phyloP scores from a whole-genome alignment of 2,329 filamentous ascomycete genomes.

The Talaromyces marneffei region DNA sequence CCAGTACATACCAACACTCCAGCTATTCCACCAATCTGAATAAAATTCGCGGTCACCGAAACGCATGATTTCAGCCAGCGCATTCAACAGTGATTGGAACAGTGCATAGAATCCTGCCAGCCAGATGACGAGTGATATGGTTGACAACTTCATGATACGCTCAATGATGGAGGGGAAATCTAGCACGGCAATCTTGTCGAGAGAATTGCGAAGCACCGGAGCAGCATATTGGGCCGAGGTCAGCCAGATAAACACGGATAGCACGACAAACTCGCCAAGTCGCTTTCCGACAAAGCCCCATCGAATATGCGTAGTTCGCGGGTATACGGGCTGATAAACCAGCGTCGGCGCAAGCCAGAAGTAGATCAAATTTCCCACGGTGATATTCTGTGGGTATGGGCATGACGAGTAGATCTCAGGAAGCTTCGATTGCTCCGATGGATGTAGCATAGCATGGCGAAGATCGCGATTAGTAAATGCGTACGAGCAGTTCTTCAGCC shows the following conservation, averaged over 20 bases:
- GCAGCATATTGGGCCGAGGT: conserved; percentile 90
- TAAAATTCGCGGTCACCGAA: conserved; percentile 96
- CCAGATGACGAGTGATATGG: conserved; percentile 94
- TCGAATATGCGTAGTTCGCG: conserved; percentile 71
- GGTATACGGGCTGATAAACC: conserved; percentile 95
- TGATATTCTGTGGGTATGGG: conserved; percentile 88
- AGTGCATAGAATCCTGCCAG: conserved; percentile 94
- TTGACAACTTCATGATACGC: conserved; percentile 87
- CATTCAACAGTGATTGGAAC: conserved; percentile 90
- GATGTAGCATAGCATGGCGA: conserved; percentile 81
- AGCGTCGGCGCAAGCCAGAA: conserved; percentile 98
- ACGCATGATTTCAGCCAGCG: conserved; percentile 77
- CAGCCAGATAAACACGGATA: conserved; percentile 92
- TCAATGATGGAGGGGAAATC: conserved; percentile 79
- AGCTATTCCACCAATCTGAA: conserved; percentile 96
- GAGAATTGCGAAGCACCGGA: conserved; percentile 80
- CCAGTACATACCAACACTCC: conserved; percentile 83
- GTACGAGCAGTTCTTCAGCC: conserved; percentile 93
- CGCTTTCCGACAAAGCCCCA: conserved; percentile 87
- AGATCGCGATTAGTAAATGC: conserved; percentile 95
- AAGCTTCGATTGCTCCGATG: conserved; percentile 60
- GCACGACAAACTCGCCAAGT: conserved; percentile 65
- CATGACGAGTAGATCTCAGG: conserved; percentile 77
- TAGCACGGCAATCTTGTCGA: conserved; percentile 76
- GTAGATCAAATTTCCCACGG: conserved; percentile 78